These are phyloP conservation scores for Henckelia pumila DNA, from an alignment of 257 asterid species.

Conservation along the genomic window DNA sequence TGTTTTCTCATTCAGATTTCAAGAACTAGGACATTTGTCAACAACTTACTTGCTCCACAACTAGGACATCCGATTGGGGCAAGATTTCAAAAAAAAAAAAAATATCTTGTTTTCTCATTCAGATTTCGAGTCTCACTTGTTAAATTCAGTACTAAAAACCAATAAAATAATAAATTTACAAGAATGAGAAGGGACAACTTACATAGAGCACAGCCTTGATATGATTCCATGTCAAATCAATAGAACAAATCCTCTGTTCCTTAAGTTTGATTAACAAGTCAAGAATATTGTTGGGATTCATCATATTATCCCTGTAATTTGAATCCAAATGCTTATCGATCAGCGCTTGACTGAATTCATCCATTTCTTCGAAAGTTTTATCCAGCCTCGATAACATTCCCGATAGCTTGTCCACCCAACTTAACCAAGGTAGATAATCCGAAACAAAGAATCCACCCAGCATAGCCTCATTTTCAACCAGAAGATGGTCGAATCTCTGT, in stretches of 20 bases:
- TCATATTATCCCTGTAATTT: not conserved
- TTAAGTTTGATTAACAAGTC: too few species aligned
- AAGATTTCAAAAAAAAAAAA: too few species aligned
- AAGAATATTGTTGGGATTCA: constrained; percentile 17
- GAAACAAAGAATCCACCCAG: constrained; percentile 14
- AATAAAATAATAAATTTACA: too few species aligned
- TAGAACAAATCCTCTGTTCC: too few species aligned
- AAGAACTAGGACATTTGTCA: too few species aligned
- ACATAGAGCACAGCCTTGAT: constrained; percentile 20
- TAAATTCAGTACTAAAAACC: too few species aligned
- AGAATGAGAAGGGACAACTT: not conserved
- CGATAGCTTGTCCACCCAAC: constrained; percentile 18
- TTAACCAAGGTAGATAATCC: too few species aligned
- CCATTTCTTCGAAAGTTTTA: constrained; percentile 10
- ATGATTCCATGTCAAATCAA: not conserved
- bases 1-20: too few species aligned
- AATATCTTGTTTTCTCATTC: too few species aligned
- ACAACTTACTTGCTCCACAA: too few species aligned
- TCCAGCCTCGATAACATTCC: constrained; percentile 24
- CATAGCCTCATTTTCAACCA: constrained; percentile 10
- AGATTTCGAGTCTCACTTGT: too few species aligned
- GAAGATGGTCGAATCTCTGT: constrained; percentile 1
- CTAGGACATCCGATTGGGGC: too few species aligned
- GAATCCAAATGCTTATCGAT: constrained; percentile 23
- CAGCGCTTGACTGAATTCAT: constrained; percentile 24